Conservation (phyloP, 1,284 basidiomycete species). For the Fomitopsis betulina region DNA sequence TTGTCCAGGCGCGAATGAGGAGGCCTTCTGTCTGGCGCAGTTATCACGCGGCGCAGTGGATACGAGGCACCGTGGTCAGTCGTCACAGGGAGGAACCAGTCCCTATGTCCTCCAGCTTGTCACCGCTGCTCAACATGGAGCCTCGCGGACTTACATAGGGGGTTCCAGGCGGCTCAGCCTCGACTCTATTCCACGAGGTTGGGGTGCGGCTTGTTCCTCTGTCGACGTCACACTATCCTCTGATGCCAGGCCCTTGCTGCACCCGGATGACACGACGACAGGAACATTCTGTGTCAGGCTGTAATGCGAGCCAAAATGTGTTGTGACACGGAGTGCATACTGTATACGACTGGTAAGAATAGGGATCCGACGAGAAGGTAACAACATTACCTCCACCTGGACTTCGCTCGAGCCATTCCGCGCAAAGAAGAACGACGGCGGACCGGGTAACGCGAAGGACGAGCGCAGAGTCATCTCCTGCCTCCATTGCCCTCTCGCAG, state of each 20-base stretch:
- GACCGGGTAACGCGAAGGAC: neutral
- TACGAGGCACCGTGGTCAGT: neutral
- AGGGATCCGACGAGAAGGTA: no score
- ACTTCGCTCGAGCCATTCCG: neutral
- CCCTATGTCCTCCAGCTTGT: neutral
- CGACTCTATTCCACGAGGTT: neutral
- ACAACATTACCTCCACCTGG: neutral
- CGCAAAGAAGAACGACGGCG: neutral
- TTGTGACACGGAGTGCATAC: neutral
- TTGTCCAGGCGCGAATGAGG: neutral
- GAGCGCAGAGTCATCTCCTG: constrained; percentile 15
- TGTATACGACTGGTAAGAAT: neutral
- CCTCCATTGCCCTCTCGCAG: constrained; percentile 13
- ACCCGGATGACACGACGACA: neutral
- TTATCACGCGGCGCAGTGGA: neutral
- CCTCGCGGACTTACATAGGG: neutral
- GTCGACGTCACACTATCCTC: neutral
- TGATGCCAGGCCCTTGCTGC: neutral
- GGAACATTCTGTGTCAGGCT: neutral
- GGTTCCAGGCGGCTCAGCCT: neutral
- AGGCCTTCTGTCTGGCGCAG: neutral
- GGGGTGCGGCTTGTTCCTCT: neutral
- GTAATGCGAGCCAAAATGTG: neutral
- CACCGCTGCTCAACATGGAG: neutral
- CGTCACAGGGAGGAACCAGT: neutral